phyloP scores from a whole-genome alignment of 306 rosid species.

The Rubus parviflorus region DNA sequence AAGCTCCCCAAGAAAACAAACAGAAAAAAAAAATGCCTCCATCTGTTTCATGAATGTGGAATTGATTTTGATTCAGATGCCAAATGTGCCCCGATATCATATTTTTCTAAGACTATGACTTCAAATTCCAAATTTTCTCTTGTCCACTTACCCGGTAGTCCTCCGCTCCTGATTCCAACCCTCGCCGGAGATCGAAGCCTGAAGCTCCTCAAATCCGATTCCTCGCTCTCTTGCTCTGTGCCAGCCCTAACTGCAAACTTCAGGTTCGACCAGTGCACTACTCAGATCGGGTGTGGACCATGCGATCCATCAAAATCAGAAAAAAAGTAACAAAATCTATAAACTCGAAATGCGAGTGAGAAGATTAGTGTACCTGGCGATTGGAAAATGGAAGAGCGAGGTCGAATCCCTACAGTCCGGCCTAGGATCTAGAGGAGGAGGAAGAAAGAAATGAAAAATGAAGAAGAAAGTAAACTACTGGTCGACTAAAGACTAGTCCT shows the following conservation, averaged over 20 bases:
- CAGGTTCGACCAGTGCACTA: slow-evolving; percentile 12
- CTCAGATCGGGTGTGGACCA: slow-evolving; percentile 11
- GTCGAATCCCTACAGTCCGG: slow-evolving; percentile 20
- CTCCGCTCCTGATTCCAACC: not conserved
- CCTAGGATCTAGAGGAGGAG: slow-evolving; percentile 8
- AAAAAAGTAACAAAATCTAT: not conserved
- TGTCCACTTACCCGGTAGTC: slow-evolving; percentile 4
- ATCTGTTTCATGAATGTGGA: not conserved
- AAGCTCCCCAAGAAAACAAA: not conserved
- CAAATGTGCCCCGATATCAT: not conserved
- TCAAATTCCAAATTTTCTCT: not conserved
- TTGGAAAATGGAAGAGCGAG: slow-evolving; percentile 14
- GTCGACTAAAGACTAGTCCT: slow-evolving; percentile 5
- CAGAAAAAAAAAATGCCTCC: not conserved
- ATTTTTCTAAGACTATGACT: not conserved
- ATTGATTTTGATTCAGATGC: not conserved
- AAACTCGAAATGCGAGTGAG: not conserved
- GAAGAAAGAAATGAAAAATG: not conserved
- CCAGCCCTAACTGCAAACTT: not conserved
- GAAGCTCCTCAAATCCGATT: slow-evolving; percentile 4
- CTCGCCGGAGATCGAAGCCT: slow-evolving; percentile 17
- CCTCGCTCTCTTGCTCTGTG: not conserved
- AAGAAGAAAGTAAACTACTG: not conserved
- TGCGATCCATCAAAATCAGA: slow-evolving; percentile 8
- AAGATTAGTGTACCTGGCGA: slow-evolving; percentile 2